A percentile compares a stretch with the other conserved stretches of the same genome.
Conservation (phyloP, 1,139 yeast species). For the Saccharomyces pastorianus region DNA sequence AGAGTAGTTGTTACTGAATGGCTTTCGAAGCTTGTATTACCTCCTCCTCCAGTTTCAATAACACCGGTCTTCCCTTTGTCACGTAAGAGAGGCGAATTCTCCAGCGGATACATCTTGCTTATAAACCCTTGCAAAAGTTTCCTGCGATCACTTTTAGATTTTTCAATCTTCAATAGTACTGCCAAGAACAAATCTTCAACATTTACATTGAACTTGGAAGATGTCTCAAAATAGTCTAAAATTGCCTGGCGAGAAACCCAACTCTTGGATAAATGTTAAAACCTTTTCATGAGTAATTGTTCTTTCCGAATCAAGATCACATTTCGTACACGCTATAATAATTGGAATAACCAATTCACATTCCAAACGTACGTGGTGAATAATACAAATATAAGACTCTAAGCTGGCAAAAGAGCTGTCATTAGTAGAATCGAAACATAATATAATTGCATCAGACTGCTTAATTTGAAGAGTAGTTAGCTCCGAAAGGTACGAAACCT, state of each 20-base stretch:
- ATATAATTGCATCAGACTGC: conserved; percentile 27
- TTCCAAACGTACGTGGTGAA: background rate
- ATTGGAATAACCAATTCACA: conserved; percentile 17
- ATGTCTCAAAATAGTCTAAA: conserved; percentile 18
- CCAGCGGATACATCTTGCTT: background rate
- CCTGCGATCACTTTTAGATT: conserved; percentile 8
- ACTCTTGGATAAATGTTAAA: conserved; percentile 6
- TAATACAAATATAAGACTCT: background rate
- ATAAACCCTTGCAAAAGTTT: background rate
- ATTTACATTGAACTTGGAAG: conserved; percentile 20
- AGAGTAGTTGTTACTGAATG: background rate
- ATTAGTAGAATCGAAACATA: conserved; percentile 24
- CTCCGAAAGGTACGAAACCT: conserved; percentile 20
- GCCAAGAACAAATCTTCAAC: conserved; percentile 12
- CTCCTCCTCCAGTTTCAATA: background rate
- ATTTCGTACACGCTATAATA: conserved; percentile 21
- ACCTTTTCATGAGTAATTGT: conserved; percentile 8
- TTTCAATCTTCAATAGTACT: conserved; percentile 12
- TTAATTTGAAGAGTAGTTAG: conserved; percentile 18
- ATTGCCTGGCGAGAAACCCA: conserved; percentile 12
- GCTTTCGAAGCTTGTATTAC: background rate
- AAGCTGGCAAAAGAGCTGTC: conserved; percentile 18
- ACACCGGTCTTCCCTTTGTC: background rate
- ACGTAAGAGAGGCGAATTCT: background rate
- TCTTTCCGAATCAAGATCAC: conserved; percentile 15